Conservation (phyloP, 1,284 basidiomycete genomes). For the Irpex sp. region DNA sequence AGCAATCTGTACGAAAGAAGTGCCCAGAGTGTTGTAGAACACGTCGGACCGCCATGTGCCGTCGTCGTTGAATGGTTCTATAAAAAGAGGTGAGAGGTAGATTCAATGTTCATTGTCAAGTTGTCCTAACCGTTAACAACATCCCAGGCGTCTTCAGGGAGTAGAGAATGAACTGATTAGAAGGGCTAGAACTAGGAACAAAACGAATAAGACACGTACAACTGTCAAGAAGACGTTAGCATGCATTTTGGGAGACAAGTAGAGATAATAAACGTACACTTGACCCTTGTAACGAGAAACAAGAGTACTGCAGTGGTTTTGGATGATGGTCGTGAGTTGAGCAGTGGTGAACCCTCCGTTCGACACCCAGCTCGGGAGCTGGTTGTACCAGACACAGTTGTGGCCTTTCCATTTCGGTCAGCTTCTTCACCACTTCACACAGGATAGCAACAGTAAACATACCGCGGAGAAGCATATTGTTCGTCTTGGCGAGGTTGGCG, state of each 20-base stretch:
- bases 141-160: slow-evolving; percentile 29
- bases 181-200: neutral
- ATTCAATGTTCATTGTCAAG: neutral
- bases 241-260: neutral
- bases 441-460: neutral
- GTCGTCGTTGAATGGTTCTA: slow-evolving; percentile 56
- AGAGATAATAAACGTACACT: slow-evolving; percentile 31
- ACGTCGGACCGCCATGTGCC: slow-evolving; percentile 46
- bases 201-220: slow-evolving; percentile 18
- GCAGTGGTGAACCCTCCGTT: slow-evolving; percentile 38
- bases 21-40: slow-evolving; percentile 45
- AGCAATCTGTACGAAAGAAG: slow-evolving; percentile 40
- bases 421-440: neutral
- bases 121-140: slow-evolving; percentile 32
- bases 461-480: slow-evolving; percentile 34
- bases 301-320: slow-evolving; percentile 43
- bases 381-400: slow-evolving; percentile 55
- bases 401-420: slow-evolving; percentile 26
- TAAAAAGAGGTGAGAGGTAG: neutral
- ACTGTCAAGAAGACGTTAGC: slow-evolving; percentile 8
- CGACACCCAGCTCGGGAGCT: slow-evolving; percentile 50
- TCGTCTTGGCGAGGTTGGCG: slow-evolving; percentile 41
- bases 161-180: neutral
- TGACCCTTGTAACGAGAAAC: slow-evolving; percentile 48
- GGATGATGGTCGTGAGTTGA: slow-evolving; percentile 40